These are phyloP conservation scores for Lichtheimia corymbifera DNA, from an alignment of 371 early-diverging fungal genomes.

Conservation along the genomic window DNA sequence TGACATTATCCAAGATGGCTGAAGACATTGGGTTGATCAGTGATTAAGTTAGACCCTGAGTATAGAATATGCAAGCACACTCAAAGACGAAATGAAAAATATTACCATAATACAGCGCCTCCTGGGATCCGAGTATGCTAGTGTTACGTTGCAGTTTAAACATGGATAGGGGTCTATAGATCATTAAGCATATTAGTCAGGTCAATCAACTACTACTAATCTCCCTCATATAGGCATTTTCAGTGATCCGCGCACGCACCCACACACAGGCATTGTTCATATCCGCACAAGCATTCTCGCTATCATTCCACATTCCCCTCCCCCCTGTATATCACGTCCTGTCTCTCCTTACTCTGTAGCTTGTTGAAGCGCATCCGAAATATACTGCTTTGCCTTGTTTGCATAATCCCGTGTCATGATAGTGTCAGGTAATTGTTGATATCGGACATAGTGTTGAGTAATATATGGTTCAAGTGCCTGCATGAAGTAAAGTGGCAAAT, in stretches of 20 bases:
- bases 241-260: neutral
- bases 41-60: too few species aligned
- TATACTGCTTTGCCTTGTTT: neutral
- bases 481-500: neutral
- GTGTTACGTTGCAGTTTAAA: slow-evolving; percentile 16
- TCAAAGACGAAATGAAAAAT: neutral
- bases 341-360: slow-evolving; percentile 23
- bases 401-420: slow-evolving; percentile 18
- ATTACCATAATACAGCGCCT: slow-evolving; percentile 29
- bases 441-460: slow-evolving; percentile 8
- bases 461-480: slow-evolving; percentile 11
- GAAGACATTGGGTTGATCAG: neutral
- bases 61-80: too few species aligned
- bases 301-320: too few species aligned
- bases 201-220: neutral
- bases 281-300: too few species aligned
- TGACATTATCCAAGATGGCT: neutral
- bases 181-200: neutral
- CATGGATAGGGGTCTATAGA: slow-evolving; percentile 23
- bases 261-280: too few species aligned
- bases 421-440: slow-evolving; percentile 13
- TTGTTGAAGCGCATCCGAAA: slow-evolving; percentile 13
- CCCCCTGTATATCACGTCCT: too few species aligned
- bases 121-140: slow-evolving; percentile 11
- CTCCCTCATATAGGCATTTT: neutral